Evolutionary conservation across 2,329 filamentous ascomycete genomes (phyloP), one percentile per base, ranked within the genome.

Genomic region (Penicillium decumbens): DNA sequence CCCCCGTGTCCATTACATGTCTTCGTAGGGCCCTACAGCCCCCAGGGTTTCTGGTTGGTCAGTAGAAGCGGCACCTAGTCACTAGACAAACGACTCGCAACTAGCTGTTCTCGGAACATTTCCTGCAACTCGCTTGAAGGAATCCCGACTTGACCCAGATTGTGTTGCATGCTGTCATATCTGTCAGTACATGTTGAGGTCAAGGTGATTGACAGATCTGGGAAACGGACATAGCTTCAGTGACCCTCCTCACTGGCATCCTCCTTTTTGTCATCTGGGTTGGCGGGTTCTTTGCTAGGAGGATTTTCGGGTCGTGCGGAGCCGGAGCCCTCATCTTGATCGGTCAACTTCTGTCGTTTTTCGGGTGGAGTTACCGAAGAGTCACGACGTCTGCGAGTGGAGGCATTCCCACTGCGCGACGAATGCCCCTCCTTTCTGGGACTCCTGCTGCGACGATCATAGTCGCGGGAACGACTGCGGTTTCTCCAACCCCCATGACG

Each of bases 381-480:
- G 53, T 72, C 74, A 58, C 66, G 71, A 55, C 67, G 65, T 59
- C 69, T 69, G 51, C 70, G 70, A 20, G 60, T 65, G 32, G 62
- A 65, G 32, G 72, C 72, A 46, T 70, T 71, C 66, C 75, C 76
- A 67, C 72, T 70, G 58, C 72, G 63, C 49, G 75, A 59, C 12
- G 75, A 77, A 45, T 70, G 71, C 49, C 64, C 63, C 39, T 72
- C 69, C 54, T 57, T 61, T 53, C 51, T 56, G 42, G 55, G 57
- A 24, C 60, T 62, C 41, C 56, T 62, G 29, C 67, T 68, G 23
- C 40, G 39, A 38, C 47, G 47, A 50, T 47, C 45, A 43, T 45
- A 75, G 43, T 75, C 51, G 27, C 60, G 58, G 72, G 41, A 77
- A 75, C 39, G 73, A 75, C 55, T 73, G 70, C 20, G 65, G 67